Evolutionary conservation across 192 early-diverging fungal genomes (phyloP).

Genomic region (Backusella australiensis): DNA sequence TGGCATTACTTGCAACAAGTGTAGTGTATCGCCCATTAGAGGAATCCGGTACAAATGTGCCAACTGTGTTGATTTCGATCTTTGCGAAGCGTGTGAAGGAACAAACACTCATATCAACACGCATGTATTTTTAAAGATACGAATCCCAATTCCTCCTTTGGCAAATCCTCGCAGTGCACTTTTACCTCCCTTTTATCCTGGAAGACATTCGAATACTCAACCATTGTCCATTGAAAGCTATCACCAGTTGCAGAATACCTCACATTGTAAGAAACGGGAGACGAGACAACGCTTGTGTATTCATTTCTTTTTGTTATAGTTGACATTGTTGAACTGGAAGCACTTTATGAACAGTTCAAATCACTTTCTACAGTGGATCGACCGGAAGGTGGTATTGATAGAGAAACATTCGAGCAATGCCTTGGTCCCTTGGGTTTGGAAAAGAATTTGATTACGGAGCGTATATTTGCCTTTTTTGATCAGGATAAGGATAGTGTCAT

Average conservation of each 20-base stretch:
- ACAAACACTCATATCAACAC: slow-evolving; percentile 66
- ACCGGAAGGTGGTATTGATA: slow-evolving; percentile 68
- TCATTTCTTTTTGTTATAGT: slow-evolving; percentile 45
- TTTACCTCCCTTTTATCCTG: slow-evolving; percentile 76
- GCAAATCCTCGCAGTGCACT: slow-evolving; percentile 75
- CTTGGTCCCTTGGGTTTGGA: slow-evolving; percentile 83
- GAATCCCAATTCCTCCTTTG: slow-evolving; percentile 89
- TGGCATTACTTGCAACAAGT: slow-evolving; percentile 93
- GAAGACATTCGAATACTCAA: slow-evolving; percentile 27
- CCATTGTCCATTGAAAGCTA: slow-evolving; percentile 35
- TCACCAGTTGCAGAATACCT: slow-evolving; percentile 48
- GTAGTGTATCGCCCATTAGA: slow-evolving; percentile 81
- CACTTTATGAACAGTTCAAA: slow-evolving; percentile 85
- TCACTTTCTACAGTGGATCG: slow-evolving; percentile 70
- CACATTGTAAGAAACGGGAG: slow-evolving; percentile 62
- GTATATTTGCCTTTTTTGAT: slow-evolving; percentile 92
- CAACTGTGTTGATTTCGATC: slow-evolving; percentile 90
- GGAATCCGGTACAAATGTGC: slow-evolving; percentile 92
- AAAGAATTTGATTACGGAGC: slow-evolving; percentile 80
- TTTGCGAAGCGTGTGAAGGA: slow-evolving; percentile 92
- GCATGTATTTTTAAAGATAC: slow-evolving; percentile 89
- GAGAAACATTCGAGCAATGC: slow-evolving; percentile 79
- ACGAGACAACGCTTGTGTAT: neutral
- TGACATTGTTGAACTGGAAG: slow-evolving; percentile 79
- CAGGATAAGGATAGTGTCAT: slow-evolving; percentile 75